These are phyloP conservation scores for Dalbergia cultrata DNA, from an alignment of 306 rosid genomes.

Conservation along the genomic window DNA sequence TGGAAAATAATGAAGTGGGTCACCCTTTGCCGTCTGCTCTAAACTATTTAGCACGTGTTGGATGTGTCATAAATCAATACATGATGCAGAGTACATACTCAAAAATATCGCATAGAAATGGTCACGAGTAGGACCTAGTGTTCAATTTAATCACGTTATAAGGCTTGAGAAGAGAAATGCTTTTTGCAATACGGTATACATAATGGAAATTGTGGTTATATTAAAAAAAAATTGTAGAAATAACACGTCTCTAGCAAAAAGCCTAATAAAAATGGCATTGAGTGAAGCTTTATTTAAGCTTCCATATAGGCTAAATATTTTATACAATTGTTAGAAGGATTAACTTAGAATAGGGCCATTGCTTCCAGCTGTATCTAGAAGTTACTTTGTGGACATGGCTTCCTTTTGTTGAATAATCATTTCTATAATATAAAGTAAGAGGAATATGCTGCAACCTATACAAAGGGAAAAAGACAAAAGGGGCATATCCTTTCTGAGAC, in stretches of 20 bases:
- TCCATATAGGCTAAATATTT: background rate
- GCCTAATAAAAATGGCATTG: background rate
- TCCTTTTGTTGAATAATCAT: background rate
- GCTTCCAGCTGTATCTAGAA: background rate
- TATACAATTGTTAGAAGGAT: background rate
- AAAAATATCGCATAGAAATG: background rate
- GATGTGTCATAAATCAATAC: background rate
- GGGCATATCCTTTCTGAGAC: background rate
- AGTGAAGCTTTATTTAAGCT: background rate
- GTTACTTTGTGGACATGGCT: background rate
- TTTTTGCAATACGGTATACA: background rate
- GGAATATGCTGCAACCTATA: background rate
- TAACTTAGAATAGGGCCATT: too few species aligned
- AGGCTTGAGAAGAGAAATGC: background rate
- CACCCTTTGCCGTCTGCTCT: background rate
- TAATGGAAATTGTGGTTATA: background rate
- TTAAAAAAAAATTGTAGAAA: too few species aligned
- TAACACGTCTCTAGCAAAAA: background rate
- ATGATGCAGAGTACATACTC: too few species aligned
- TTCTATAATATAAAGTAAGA: background rate
- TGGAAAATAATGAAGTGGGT: constrained; percentile 10
- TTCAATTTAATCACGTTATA: constrained; percentile 15
- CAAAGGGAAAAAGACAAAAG: background rate
- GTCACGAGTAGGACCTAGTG: background rate
- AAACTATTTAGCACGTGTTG: background rate